Percentiles rank a stretch among this genome's conserved stretches.
Conservation (phyloP, 2,329 filamentous ascomycete genomes). For the Fusarium gaditjirri region DNA sequence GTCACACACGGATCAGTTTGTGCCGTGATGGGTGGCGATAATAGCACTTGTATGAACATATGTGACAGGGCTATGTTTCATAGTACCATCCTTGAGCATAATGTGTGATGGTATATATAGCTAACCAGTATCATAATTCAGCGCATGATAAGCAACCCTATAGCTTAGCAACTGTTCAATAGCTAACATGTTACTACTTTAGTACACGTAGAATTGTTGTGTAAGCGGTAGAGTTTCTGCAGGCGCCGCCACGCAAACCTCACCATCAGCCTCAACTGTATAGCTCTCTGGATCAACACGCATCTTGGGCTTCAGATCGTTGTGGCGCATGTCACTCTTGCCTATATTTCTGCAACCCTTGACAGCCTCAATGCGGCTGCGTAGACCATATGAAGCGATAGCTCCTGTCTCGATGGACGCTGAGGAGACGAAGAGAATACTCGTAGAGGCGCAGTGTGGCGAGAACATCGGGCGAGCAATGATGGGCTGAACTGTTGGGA, state of each 20-base stretch:
- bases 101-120: background rate
- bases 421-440: constrained; percentile 85
- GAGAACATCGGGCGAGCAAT: constrained; percentile 89
- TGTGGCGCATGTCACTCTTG: constrained; percentile 92
- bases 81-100: background rate
- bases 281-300: constrained; percentile 92
- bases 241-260: constrained; percentile 78
- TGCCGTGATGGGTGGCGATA: background rate
- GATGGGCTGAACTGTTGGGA: constrained; percentile 88
- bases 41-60: background rate
- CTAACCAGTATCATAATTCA: background rate
- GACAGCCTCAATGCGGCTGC: constrained; percentile 84
- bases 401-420: constrained; percentile 74
- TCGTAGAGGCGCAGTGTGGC: constrained; percentile 74
- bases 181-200: constrained; percentile 21
- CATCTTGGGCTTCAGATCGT: constrained; percentile 86
- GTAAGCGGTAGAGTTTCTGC: constrained; percentile 77
- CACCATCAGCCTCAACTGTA: constrained; percentile 84
- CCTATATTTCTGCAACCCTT: constrained; percentile 77
- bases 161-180: background rate
- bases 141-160: background rate
- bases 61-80: background rate
- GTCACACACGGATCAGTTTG: constrained; percentile 3
- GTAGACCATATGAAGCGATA: constrained; percentile 77
- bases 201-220: constrained; percentile 83